Percentiles rank a stretch among this genome's conserved stretches.
phyloP scores from a whole-genome alignment of 352 stramenopile species.

The Globisporangium nunn region DNA sequence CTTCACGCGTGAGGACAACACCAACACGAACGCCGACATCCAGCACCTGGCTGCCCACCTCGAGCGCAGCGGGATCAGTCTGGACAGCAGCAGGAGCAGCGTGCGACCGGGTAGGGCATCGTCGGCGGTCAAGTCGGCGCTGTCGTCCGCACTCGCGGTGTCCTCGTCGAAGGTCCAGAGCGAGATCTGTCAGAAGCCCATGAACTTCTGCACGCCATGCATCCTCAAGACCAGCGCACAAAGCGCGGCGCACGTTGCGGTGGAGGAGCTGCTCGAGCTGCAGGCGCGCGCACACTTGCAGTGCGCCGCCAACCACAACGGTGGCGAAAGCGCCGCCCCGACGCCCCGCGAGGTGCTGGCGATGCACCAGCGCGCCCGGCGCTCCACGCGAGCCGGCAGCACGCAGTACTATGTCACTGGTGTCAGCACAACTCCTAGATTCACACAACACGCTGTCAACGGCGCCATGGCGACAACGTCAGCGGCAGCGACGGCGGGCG shows the following conservation, averaged over 20 bases:
- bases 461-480: not conserved
- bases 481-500: not conserved
- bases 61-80: constrained; percentile 2
- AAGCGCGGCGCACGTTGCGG: constrained; percentile 28
- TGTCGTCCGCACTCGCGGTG: not conserved
- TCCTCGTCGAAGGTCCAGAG: constrained; percentile 7
- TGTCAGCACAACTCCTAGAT: constrained; percentile 5
- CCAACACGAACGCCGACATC: not conserved
- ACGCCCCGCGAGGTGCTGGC: constrained; percentile 12
- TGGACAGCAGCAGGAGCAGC: not conserved
- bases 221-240: constrained; percentile 33
- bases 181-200: constrained; percentile 32
- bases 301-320: not conserved
- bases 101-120: not conserved
- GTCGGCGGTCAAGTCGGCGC: constrained; percentile 4
- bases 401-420: not conserved
- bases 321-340: not conserved
- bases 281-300: constrained; percentile 1
- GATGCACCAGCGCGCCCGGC: not conserved
- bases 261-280: constrained; percentile 26
- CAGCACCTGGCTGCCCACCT: constrained; percentile 11
- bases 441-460: not conserved
- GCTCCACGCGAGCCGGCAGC: constrained; percentile 4
- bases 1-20: constrained; percentile 22
- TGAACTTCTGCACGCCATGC: constrained; percentile 46